A percentile compares a stretch with the other conserved stretches of the same genome.
Evolutionary conservation across 805 yeast genomes (phyloP).

Genomic region (Saccharomycopsis oosterbeekiorum): DNA sequence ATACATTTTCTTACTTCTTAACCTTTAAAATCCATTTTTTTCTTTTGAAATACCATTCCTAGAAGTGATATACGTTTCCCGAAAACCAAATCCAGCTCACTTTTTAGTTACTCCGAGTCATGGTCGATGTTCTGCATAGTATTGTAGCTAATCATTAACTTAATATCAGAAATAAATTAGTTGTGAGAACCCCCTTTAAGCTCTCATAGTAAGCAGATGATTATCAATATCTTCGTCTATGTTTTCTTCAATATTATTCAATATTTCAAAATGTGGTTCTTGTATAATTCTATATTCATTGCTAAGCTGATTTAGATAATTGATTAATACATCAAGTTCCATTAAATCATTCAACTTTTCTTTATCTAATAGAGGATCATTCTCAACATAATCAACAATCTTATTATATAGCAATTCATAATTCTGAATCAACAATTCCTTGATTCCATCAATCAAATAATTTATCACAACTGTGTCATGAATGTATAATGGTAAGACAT

Average conservation of each 20-base stretch:
- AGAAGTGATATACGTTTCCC: no score
- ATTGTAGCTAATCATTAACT: no score
- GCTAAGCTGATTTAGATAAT: conserved; percentile 7
- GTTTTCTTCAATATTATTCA: neutral
- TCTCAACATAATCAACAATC: conserved; percentile 5
- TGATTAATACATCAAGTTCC: conserved; percentile 11
- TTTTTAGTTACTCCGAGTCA: no score
- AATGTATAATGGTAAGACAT: conserved; percentile 44
- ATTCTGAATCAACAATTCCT: conserved; percentile 45
- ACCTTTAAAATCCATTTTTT: no score
- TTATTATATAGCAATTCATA: conserved; percentile 36
- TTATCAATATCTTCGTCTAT: neutral
- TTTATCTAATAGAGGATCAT: neutral
- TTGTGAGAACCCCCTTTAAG: neutral
- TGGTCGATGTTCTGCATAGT: no score
- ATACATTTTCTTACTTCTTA: no score
- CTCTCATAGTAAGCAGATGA: neutral
- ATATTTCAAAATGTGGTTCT: neutral
- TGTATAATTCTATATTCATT: conserved; percentile 1
- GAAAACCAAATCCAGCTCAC: no score
- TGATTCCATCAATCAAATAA: conserved; percentile 53
- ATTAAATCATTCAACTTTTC: conserved; percentile 9
- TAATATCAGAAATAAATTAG: no score
- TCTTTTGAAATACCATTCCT: no score
- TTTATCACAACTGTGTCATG: conserved; percentile 42